Evolutionary conservation across 257 asterid genomes (phyloP), one percentile per base, ranked within the genome.

Genomic region (Galeopsis tetrahit): DNA sequence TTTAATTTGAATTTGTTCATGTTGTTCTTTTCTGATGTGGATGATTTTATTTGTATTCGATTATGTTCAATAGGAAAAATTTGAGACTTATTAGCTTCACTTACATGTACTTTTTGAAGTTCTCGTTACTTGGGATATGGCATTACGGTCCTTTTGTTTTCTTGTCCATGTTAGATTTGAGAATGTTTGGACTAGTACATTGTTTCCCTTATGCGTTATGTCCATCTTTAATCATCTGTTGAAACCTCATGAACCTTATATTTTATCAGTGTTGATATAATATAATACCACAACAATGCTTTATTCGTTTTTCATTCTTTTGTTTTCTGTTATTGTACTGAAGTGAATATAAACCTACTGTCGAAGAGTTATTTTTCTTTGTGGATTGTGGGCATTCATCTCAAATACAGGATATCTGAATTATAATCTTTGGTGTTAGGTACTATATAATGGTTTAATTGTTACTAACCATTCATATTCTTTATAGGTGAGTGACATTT

Each of bases 401-500:
- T 36, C 4, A 2, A 40, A 3, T 43, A 5, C 40, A 61, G 32
- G 39, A n/a, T 43, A 32, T 43, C 2, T 10, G 1, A 2, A n/a
- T 34, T 14, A 68, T 4, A 14, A 31, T 17, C 7, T 32, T n/a
- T 11, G 10, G 3, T 59, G 35, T 34, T 13, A 8, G 40, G 4
- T 1, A 1, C 2, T 28, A 36, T 36, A 10, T 46, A 15, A 10
- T 9, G 51, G 15, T 36, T 51, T 4, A 40, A 7, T 28, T 3
- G n/a, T 10, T 58, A 57, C 6, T 5, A 4, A 15, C 32, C 5
- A 65, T 7, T 21, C 3, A 3, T 48, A 14, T 51, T 38, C 2
- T 32, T 2, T 63, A 46, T 71, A 91, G 97, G 75, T 89, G 33
- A 82, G 70, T 48, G 97, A 90, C 79, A 78, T 90, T 14, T 88